Conservation (phyloP, 2,329 filamentous ascomycete species). For the Xylaria sp. region DNA sequence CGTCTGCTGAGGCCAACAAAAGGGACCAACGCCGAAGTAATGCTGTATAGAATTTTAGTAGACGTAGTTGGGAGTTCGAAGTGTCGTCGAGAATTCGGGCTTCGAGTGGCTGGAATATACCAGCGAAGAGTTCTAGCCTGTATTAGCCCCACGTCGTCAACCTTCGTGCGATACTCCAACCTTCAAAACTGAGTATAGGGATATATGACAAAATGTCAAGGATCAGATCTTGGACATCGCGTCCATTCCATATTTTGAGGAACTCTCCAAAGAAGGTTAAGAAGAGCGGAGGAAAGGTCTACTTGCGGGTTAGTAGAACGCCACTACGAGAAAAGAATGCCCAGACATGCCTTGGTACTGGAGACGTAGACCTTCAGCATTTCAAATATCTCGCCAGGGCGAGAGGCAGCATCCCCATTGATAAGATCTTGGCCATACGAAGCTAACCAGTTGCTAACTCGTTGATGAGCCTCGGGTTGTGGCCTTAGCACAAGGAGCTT, state of each 20-base stretch:
- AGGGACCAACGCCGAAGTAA: conserved; percentile 65
- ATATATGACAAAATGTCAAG: conserved; percentile 60
- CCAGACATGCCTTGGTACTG: conserved; percentile 54
- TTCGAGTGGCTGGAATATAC: conserved; percentile 57
- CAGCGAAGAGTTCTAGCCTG: conserved; percentile 51
- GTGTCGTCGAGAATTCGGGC: conserved; percentile 52
- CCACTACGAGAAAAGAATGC: neutral
- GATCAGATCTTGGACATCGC: conserved; percentile 54
- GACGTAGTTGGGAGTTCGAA: conserved; percentile 54
- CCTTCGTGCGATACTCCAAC: conserved; percentile 40
- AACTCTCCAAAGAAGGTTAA: conserved; percentile 56
- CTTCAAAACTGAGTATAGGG: conserved; percentile 58
- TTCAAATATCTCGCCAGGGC: conserved; percentile 58
- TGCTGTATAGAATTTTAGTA: conserved; percentile 69
- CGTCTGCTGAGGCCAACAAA: conserved; percentile 45
- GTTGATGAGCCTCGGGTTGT: conserved; percentile 51
- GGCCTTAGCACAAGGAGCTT: conserved; percentile 72
- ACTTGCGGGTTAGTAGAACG: conserved; percentile 24
- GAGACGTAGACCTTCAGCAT: conserved; percentile 59
- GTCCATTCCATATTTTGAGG: conserved; percentile 65
- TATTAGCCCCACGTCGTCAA: conserved; percentile 26
- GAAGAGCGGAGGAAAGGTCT: conserved; percentile 53
- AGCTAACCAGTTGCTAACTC: conserved; percentile 63
- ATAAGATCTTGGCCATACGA: conserved; percentile 59
- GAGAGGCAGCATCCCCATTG: conserved; percentile 52